A percentile compares a stretch with the other conserved stretches of the same genome.
Conservation (phyloP, 2,329 filamentous ascomycete genomes). For the Aspergillus felis region DNA sequence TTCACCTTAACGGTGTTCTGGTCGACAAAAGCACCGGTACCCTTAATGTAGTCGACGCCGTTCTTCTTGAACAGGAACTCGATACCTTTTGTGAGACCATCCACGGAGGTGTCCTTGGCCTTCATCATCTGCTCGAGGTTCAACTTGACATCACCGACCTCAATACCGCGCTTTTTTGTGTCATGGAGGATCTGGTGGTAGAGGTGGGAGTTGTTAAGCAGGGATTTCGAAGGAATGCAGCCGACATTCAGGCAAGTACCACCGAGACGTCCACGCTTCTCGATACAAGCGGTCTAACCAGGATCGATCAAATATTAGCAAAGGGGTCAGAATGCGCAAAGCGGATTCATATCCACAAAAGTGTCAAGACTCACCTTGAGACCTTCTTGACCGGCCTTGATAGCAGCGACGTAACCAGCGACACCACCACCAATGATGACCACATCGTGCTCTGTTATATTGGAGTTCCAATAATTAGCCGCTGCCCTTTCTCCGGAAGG, state of each 20-base stretch:
- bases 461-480: conserved; percentile 17
- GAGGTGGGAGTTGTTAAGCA: conserved; percentile 98
- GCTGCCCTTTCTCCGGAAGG: conserved; percentile 14
- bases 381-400: conserved; percentile 97
- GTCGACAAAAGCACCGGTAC: conserved; percentile 78
- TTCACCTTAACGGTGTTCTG: conserved; percentile 90
- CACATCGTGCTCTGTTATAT: conserved; percentile 84
- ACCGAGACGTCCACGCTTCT: conserved; percentile 92
- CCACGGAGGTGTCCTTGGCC: conserved; percentile 90
- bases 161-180: conserved; percentile 94
- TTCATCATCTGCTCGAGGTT: conserved; percentile 97
- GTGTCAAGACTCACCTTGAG: conserved; percentile 65
- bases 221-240: conserved; percentile 98
- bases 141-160: conserved; percentile 94
- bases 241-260: conserved; percentile 98
- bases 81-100: conserved; percentile 88
- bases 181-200: conserved; percentile 98
- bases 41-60: conserved; percentile 96
- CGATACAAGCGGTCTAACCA: conserved; percentile 83
- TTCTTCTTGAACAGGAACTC: conserved; percentile 99
- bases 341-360: neutral
- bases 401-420: conserved; percentile 96
- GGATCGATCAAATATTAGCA: conserved; percentile 11
- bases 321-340: neutral
- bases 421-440: conserved; percentile 98